Base-by-base conservation (phyloP, 257 asterid genomes). In the Jacaranda mimosifolia region DNA sequence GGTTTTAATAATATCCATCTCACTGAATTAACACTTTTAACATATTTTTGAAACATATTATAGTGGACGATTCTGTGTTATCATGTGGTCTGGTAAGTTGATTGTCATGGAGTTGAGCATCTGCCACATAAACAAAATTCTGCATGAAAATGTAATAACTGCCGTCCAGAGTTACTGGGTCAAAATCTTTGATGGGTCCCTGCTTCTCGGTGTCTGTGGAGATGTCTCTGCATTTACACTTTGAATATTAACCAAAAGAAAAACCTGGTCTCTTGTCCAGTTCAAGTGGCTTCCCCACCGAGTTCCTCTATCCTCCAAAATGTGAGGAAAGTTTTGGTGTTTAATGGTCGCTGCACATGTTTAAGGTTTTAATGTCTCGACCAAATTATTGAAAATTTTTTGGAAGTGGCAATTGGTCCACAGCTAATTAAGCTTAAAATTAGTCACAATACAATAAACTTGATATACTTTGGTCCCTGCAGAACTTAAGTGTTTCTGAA, bases 401-500 rank as follows among this genome's bases (percentile, higher is more conserved):
- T 46, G 21, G 63, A 48, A 52, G 70, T n/a, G 53, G 39, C 52
- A 26, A 2, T 26, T 26, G 32, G 32, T 26, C 32, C 32, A 26
- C 32, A 14, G 12, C 58, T 80, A 35, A 17, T 26, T 74, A 35
- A 56, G 56, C 49, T 73, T 67, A 17, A 79, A 43, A 42, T 77
- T 57, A 39, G 49, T 9, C 7, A 38, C 49, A 35, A 9, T 46
- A 39, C 13, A 26, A 51, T 63, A 55, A 64, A 58, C 9, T 51
- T 62, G 39, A 9, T 49, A 42, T 10, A 58, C 63, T 74, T 73
- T 53, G 80, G 68, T 68, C 36, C 72, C 36, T 73, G 80, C 91
- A 94, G 98, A 89, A 88, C 77, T 86, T 89, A 39, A 84, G 80
- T 77, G 95, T 94, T 77, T 82, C 97, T 55, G 96, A 92, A 72